Evolutionary conservation across 768 basidiomycete genomes (phyloP).

Genomic region (Xerocomus brunneocitrinus): DNA sequence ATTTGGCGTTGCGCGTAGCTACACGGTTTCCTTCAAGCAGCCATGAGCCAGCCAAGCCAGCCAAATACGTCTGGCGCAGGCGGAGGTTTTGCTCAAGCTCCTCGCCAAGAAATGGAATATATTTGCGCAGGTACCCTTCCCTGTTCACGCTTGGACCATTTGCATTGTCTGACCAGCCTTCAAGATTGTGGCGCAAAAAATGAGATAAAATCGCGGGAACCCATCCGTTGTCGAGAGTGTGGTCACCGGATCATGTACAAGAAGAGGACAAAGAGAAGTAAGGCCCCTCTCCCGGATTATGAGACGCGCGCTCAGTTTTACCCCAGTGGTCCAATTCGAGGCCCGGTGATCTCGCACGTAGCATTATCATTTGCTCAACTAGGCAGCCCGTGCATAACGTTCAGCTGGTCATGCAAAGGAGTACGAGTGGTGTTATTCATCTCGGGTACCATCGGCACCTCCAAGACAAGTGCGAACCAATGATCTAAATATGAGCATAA

Average conservation of each 20-base stretch:
- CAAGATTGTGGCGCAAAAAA: conserved; percentile 91
- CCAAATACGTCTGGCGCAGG: conserved; percentile 31
- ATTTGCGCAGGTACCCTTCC: conserved; percentile 66
- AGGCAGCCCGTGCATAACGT: no score
- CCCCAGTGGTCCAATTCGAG: conserved; percentile 33
- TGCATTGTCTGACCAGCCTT: conserved; percentile 9
- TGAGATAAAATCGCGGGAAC: conserved; percentile 85
- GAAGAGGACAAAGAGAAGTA: conserved; percentile 90
- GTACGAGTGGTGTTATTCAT: not conserved
- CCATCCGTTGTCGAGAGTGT: conserved; percentile 93
- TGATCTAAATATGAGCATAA: conserved; percentile 16
- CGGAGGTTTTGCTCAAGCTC: conserved; percentile 34
- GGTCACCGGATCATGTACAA: conserved; percentile 99
- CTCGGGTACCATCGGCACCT: not conserved
- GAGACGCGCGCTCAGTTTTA: not conserved
- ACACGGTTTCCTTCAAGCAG: not conserved
- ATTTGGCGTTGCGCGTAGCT: not conserved
- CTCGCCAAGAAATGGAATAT: conserved; percentile 72
- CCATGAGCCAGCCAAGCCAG: conserved; percentile 39
- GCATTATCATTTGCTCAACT: not conserved
- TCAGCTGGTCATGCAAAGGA: no score
- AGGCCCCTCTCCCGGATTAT: conserved; percentile 24
- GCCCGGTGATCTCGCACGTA: conserved; percentile 20
- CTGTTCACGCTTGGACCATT: not conserved
- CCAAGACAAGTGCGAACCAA: not conserved